Base-by-base conservation (phyloP, 1,139 yeast genomes). In the Taiozyma sp. region DNA sequence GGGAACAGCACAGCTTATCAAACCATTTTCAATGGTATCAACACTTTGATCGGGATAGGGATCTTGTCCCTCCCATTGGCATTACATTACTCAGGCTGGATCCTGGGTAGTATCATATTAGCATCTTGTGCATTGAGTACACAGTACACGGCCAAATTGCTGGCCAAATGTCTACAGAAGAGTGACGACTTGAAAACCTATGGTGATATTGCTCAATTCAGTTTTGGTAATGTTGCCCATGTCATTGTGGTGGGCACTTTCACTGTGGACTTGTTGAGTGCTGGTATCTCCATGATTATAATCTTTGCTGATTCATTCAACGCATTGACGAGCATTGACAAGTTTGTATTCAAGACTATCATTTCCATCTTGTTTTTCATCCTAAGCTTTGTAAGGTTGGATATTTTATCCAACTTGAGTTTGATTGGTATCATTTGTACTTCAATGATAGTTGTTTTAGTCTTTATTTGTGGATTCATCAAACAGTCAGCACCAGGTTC, bases 1-100 rank as follows among this genome's bases (percentile, higher is more conserved):
- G 65, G 65, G 1, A 55, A 53, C 34, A 58, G 62, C 30, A 90
- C 97, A 0, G 85, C 83, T 0, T 85, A 91, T 1, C 98, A 91
- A 66, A 91, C 98, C 0, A 72, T 88, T 22, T 89, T 91, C 72
- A 91, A 91, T 64, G 82, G 95, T 3, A 83, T 90, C 50, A 91
- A 91, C 65, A 87, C 90, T 0, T 71, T 90, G 43, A 81, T 90
- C 61, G 98, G 97, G 0, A 81, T 91, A 45, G 97, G 96, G 3
- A 76, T 91, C 62, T 74, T 91, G 39, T 85, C 97, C 1, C 72
- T 91, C 46, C 96, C 97, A 0, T 75, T 85, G 59, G 98, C 93
- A 0, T 71, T 91, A 56, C 79, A 76, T 55, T 75, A 86, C 49
- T 77, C 96, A 0, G 98, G 98, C 1, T 85, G 96, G 90, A 63